These are phyloP conservation scores for Coriaria nepalensis DNA, from an alignment of 306 rosid genomes.

Conservation along the genomic window DNA sequence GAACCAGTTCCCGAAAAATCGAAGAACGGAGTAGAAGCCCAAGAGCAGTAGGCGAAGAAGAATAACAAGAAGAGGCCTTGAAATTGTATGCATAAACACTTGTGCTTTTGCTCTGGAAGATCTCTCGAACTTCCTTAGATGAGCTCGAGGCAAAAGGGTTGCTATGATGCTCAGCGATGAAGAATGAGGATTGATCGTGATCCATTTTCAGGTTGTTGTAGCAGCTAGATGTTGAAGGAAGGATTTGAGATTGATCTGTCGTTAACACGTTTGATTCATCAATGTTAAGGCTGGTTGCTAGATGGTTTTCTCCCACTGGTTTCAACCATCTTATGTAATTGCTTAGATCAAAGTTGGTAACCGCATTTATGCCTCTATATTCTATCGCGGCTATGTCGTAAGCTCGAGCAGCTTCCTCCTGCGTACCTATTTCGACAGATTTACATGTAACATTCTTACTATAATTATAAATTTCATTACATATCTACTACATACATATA, in stretches of 20 bases:
- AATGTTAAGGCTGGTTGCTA: not conserved
- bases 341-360: conserved; percentile 78
- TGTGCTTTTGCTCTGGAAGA: conserved; percentile 16
- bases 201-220: no score
- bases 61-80: not conserved
- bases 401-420: conserved; percentile 88
- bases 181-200: conserved; percentile 21
- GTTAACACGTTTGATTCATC: conserved; percentile 15
- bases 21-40: conserved; percentile 59
- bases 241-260: not conserved
- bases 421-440: conserved; percentile 36
- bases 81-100: conserved; percentile 12
- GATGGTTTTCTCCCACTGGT: conserved; percentile 20
- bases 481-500: not conserved
- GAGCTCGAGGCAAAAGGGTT: conserved; percentile 21
- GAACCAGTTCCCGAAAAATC: conserved; percentile 45
- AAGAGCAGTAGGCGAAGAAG: conserved; percentile 54
- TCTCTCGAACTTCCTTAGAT: conserved; percentile 20
- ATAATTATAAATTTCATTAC: not conserved
- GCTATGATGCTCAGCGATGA: conserved; percentile 15
- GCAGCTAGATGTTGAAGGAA: not conserved
- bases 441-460: not conserved
- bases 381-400: conserved; percentile 90
- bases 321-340: conserved; percentile 69
- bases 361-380: conserved; percentile 76